Percentiles rank a stretch among this genome's conserved stretches.
Evolutionary conservation across 441 rosid species (phyloP).

Genomic region (Breynia disticha): DNA sequence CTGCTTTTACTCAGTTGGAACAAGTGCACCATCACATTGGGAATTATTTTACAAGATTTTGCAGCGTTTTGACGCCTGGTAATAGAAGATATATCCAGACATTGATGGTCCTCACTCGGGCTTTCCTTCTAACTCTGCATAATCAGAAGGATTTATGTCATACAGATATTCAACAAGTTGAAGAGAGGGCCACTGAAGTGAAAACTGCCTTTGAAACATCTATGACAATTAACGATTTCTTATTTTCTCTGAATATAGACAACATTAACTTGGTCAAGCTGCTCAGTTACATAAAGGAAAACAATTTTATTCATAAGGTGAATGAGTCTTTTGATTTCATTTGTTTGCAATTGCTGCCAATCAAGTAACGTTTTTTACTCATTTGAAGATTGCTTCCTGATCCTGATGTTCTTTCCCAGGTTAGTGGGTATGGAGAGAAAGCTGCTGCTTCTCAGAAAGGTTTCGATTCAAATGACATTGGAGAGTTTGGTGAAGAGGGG

Average conservation of each 20-base stretch:
- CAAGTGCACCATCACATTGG: slow-evolving; percentile 53
- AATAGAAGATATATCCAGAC: slow-evolving; percentile 95
- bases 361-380: background rate
- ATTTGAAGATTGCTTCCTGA: slow-evolving; percentile 8
- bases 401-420: slow-evolving; percentile 32
- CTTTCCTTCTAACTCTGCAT: slow-evolving; percentile 49
- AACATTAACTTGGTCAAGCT: slow-evolving; percentile 84
- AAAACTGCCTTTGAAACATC: slow-evolving; percentile 38
- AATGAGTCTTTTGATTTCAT: slow-evolving; percentile 15
- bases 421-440: slow-evolving; percentile 72
- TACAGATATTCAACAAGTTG: slow-evolving; percentile 24
- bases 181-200: slow-evolving; percentile 24
- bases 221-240: slow-evolving; percentile 74
- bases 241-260: slow-evolving; percentile 76
- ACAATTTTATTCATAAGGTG: slow-evolving; percentile 87
- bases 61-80: slow-evolving; percentile 67
- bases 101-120: slow-evolving; percentile 54
- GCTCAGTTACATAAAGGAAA: slow-evolving; percentile 67
- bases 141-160: slow-evolving; percentile 27
- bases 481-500: slow-evolving; percentile 31
- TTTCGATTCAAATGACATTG: slow-evolving; percentile 21
- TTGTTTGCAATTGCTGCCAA: slow-evolving; percentile 1
- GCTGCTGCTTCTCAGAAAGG: slow-evolving; percentile 36
- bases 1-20: slow-evolving; percentile 52
- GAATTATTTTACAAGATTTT: slow-evolving; percentile 69